phyloP scores from a whole-genome alignment of 2,329 filamentous ascomycete genomes.

The Penicillium sp. region DNA sequence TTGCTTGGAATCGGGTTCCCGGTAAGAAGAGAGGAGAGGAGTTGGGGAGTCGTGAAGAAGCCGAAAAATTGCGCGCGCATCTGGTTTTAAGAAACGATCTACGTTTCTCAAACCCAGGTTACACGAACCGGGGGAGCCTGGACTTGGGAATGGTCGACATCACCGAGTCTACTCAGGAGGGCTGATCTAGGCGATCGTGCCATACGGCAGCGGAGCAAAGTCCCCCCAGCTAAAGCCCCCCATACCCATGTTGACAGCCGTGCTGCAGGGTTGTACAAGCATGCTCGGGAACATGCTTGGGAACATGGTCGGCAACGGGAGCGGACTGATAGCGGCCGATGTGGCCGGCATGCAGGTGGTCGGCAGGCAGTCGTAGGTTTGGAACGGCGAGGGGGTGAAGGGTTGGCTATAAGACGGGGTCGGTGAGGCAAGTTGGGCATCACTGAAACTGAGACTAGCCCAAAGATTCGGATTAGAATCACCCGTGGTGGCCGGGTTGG shows the following conservation, averaged over 20 bases:
- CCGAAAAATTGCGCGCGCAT: background rate
- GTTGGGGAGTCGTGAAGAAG: background rate
- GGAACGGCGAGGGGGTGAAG: constrained; percentile 67
- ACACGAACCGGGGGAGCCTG: constrained; percentile 3
- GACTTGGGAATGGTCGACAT: constrained; percentile 25
- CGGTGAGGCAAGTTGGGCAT: constrained; percentile 73
- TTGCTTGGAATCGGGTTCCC: constrained; percentile 35
- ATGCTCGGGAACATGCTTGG: constrained; percentile 56
- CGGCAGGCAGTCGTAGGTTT: constrained; percentile 74
- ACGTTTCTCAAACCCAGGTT: constrained; percentile 13
- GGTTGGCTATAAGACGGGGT: constrained; percentile 78
- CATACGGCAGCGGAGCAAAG: constrained; percentile 65
- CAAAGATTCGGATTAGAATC: constrained; percentile 74
- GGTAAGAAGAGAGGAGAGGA: constrained; percentile 6
- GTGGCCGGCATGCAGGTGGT: constrained; percentile 70
- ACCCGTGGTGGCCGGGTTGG: constrained; percentile 68
- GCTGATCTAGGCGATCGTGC: constrained; percentile 68
- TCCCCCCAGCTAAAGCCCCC: constrained; percentile 73
- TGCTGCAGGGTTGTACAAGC: constrained; percentile 78
- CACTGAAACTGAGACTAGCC: constrained; percentile 73
- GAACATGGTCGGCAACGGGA: constrained; percentile 84
- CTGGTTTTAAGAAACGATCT: constrained; percentile 18
- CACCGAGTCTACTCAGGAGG: constrained; percentile 35
- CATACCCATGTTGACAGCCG: constrained; percentile 74
- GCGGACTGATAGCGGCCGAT: constrained; percentile 69